Percentiles rank a stretch among this genome's conserved stretches.
Conservation (phyloP, 345 rosid genomes). For the Capsella bursapastoris region DNA sequence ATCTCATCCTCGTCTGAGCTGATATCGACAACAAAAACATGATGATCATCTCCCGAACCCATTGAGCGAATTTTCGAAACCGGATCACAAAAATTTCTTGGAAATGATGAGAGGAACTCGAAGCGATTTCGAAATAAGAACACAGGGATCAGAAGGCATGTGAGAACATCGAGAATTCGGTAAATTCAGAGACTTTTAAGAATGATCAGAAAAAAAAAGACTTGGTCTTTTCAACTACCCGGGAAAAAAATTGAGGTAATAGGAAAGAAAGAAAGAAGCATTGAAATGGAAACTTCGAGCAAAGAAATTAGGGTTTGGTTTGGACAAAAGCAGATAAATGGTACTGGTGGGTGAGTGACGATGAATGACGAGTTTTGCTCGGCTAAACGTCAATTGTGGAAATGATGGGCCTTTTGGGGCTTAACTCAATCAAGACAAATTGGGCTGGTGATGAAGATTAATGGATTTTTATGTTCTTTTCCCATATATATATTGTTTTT, state of each 20-base stretch:
- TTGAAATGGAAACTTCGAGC: neutral
- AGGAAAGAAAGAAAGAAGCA: neutral
- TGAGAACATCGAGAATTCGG: neutral
- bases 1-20: constrained; percentile 43
- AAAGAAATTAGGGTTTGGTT: neutral
- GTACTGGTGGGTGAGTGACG: neutral
- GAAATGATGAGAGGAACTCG: too few species aligned
- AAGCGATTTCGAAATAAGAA: neutral
- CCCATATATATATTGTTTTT: too few species aligned
- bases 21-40: constrained; percentile 23
- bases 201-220: neutral
- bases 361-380: neutral
- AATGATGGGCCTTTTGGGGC: constrained; percentile 2
- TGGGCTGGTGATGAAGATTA: neutral
- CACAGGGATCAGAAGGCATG: neutral
- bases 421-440: neutral
- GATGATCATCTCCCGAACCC: constrained; percentile 29
- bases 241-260: neutral
- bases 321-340: neutral
- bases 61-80: neutral
- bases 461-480: too few species aligned
- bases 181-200: neutral
- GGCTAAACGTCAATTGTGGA: neutral
- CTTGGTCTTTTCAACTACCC: neutral
- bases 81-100: neutral